Evolutionary conservation across 371 early-diverging fungal genomes (phyloP), one percentile per base, ranked within the genome.

Genomic region (Thermomucor indicae-seudaticae): DNA sequence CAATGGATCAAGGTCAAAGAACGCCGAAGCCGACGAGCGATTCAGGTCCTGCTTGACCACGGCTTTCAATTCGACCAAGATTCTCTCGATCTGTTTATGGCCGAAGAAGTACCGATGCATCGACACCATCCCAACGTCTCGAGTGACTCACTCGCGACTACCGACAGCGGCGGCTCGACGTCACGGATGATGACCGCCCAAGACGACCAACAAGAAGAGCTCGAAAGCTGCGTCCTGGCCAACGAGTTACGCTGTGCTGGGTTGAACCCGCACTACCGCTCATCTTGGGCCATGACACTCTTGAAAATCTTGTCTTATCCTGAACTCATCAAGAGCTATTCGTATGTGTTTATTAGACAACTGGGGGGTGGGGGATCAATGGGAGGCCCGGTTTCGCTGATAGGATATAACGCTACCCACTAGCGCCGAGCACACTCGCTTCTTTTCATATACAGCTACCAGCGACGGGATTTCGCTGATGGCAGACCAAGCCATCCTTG

Each of bases 371-470:
- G n/a, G n/a, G n/a, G n/a, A n/a, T n/a, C 11, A 49, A 28, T 3
- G 27, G 17, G 34, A 43, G 19, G 1, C 12, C 0, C 29, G 4
- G 6, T 27, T 29, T 46, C 30, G 11, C 11, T 46, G 7, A 29
- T 3, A n/a, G 29, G 12, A 28, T 34, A 25, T 44, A 35, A n/a
- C n/a, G n/a, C n/a, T n/a, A n/a, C n/a, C n/a, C n/a, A n/a, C n/a
- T 30, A 25, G 37, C 40, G 25, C 11, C 12, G 27, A 42, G 7
- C 47, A 46, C 24, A 24, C 28, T 20, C 56, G 82, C 17, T 85
- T 85, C 67, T 83, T 85, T 58, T 85, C 84, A 3, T 89, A 86
- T 47, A 89, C 89, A 6, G 78, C 85, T 6, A 83, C 83, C 1
- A 74, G 76, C 29, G 86, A 89, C 40, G 86, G 85, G 37, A 81